Evolutionary conservation across 306 rosid species (phyloP).

Genomic region (Fragaria iinumae): DNA sequence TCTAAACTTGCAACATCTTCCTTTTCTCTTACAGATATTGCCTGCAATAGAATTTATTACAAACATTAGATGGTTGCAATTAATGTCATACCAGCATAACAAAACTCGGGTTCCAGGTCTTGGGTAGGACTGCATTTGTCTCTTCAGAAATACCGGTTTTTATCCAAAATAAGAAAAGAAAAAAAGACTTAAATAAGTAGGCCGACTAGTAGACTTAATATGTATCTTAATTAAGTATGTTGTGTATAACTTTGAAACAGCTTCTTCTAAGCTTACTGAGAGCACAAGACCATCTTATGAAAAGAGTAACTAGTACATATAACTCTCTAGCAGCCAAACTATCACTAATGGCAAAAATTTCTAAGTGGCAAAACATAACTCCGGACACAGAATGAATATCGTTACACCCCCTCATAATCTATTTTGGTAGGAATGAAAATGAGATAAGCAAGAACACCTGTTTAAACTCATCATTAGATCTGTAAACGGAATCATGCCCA

Average conservation of each 20-base stretch:
- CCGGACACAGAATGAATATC: background rate
- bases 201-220: background rate
- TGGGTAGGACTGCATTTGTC: background rate
- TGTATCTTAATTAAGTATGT: background rate
- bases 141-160: background rate
- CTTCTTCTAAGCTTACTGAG: background rate
- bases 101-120: background rate
- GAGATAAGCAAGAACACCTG: conserved; percentile 43
- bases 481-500: conserved; percentile 61
- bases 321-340: background rate
- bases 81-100: background rate
- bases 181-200: background rate
- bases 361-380: background rate
- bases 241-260: background rate
- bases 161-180: background rate
- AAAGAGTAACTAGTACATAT: background rate
- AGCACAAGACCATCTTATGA: background rate
- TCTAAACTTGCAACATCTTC: conserved; percentile 80
- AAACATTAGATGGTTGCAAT: background rate
- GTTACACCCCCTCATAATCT: background rate
- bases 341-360: background rate
- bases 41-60: conserved; percentile 48
- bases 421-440: background rate
- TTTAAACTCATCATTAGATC: conserved; percentile 86
- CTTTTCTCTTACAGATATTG: conserved; percentile 70